Percentiles rank a stretch among this genome's conserved stretches.
phyloP scores from a whole-genome alignment of 2,329 filamentous ascomycete genomes.

The Monosporascus sp. region DNA sequence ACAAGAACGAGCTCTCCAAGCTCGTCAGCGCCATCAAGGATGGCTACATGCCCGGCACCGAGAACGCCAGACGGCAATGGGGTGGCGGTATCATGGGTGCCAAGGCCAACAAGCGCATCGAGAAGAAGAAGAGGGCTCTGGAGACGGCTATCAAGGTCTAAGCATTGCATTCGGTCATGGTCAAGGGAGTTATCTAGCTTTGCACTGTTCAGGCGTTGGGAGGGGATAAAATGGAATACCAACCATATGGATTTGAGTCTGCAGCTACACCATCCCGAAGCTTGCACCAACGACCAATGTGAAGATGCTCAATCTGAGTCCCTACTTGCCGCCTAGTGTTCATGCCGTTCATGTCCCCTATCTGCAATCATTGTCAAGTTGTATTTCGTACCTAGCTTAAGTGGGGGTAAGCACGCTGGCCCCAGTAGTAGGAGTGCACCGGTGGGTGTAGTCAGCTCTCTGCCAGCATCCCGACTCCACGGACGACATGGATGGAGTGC shows the following conservation, averaged over 20 bases:
- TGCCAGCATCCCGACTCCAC: background rate
- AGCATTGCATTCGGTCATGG: conserved; percentile 21
- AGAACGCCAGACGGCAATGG: conserved; percentile 89
- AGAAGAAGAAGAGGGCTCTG: conserved; percentile 91
- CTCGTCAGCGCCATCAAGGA: conserved; percentile 96
- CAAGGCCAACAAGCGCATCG: conserved; percentile 75
- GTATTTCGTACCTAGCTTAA: no score
- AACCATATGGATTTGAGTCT: conserved; percentile 30
- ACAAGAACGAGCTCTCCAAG: conserved; percentile 98
- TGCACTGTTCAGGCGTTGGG: conserved; percentile 32
- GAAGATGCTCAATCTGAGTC: conserved; percentile 14
- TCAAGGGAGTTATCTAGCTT: conserved; percentile 27
- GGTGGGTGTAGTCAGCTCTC: no score
- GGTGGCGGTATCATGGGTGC: conserved; percentile 98
- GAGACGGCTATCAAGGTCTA: conserved; percentile 98
- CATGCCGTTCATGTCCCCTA: no score
- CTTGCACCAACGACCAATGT: conserved; percentile 22
- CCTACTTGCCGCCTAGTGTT: no score
- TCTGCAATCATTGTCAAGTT: no score
- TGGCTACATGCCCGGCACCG: conserved; percentile 93
- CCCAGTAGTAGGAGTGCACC: no score
- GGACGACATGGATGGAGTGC: background rate
- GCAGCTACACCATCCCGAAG: conserved; percentile 23
- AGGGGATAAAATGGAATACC: conserved; percentile 32
- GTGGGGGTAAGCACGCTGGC: no score